phyloP scores from a whole-genome alignment of 2,329 filamentous ascomycete species.

The Ambrosiella beaveri region DNA sequence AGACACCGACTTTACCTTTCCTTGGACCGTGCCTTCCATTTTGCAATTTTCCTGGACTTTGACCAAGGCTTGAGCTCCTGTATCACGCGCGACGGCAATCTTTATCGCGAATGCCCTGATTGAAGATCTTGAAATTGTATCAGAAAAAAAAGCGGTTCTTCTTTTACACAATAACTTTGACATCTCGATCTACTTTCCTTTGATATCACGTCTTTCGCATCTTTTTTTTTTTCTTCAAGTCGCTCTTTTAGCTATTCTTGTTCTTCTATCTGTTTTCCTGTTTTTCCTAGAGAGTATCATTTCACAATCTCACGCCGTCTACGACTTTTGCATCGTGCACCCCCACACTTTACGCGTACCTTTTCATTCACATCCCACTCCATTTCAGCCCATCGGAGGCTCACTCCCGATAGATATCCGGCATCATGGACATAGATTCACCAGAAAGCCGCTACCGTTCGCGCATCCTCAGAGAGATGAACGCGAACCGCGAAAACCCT shows the following conservation, averaged over 20 bases:
- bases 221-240: background rate
- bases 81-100: background rate
- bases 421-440: conserved; percentile 25
- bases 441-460: conserved; percentile 27
- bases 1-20: background rate
- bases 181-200: too few relatives aligned
- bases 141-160: too few relatives aligned
- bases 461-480: conserved; percentile 34
- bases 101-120: background rate
- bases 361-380: background rate
- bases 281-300: conserved; percentile 11
- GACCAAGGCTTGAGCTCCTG: background rate
- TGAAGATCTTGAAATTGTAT: too few relatives aligned
- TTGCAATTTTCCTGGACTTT: background rate
- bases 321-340: background rate
- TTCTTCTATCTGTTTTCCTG: background rate
- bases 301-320: background rate
- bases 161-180: too few relatives aligned
- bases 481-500: conserved; percentile 34
- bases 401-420: background rate
- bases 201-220: background rate
- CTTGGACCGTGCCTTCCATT: background rate
- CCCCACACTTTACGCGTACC: background rate
- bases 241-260: background rate
- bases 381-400: background rate